phyloP scores from a whole-genome alignment of 257 asterid species.

The Solanum arcanum region DNA sequence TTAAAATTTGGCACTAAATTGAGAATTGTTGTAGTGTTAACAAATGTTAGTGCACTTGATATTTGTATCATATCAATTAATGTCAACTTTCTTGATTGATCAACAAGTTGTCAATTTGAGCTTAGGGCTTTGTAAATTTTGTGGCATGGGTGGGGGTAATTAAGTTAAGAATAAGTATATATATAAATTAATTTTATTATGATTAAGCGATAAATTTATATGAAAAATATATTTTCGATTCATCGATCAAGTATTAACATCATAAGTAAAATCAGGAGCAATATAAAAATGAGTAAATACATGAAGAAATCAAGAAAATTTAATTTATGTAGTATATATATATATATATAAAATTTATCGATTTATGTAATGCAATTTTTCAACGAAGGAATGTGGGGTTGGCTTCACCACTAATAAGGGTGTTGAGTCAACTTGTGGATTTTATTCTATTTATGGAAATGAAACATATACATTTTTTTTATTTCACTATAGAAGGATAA shows the following conservation, averaged over 20 bases:
- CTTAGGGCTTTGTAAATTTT: neutral
- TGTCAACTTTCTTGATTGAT: neutral
- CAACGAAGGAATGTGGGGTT: neutral
- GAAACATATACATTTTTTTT: neutral
- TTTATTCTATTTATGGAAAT: neutral
- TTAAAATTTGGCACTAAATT: neutral
- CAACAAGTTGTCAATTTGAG: neutral
- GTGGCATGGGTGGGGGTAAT: neutral
- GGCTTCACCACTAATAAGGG: neutral
- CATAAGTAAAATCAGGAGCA: neutral
- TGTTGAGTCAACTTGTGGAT: neutral
- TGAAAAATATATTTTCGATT: neutral
- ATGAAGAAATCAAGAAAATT: neutral
- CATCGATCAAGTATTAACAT: neutral
- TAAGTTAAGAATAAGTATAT: neutral
- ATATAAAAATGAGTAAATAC: neutral
- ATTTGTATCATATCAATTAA: no score
- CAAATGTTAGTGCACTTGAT: neutral
- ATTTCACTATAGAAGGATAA: neutral
- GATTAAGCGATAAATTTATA: no score
- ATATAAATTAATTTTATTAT: no score
- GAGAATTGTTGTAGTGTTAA: neutral
- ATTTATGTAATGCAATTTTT: neutral
- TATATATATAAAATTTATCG: rapidly evolving
- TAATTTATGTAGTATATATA: neutral